A percentile compares a stretch with the other conserved stretches of the same genome.
phyloP scores from a whole-genome alignment of 768 basidiomycete genomes.

The Tulasnella sp. region DNA sequence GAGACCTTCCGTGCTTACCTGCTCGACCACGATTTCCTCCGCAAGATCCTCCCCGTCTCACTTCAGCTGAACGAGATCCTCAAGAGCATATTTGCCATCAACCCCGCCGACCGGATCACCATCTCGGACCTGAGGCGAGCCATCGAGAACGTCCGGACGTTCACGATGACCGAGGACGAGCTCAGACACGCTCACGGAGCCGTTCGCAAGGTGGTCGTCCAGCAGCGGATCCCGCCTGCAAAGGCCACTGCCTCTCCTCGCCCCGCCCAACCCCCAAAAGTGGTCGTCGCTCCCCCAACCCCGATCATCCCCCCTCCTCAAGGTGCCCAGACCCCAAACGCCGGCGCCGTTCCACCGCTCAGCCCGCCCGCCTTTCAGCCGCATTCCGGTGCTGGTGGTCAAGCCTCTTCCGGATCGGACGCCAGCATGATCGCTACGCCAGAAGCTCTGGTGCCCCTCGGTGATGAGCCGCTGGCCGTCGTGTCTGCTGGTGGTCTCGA shows the following conservation, averaged over 20 bases:
- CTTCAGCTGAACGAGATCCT: conserved; percentile 50
- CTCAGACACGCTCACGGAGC: conserved; percentile 25
- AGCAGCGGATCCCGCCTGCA: not conserved
- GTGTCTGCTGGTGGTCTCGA: conserved; percentile 4
- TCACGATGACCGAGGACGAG: conserved; percentile 48
- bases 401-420: not conserved
- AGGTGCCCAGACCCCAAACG: not conserved
- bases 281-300: not conserved
- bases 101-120: conserved; percentile 50
- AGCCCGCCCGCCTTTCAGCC: not conserved
- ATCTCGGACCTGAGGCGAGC: conserved; percentile 47
- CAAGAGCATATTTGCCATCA: conserved; percentile 57
- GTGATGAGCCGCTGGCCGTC: not conserved
- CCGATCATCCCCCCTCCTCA: not conserved
- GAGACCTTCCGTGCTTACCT: conserved; percentile 72
- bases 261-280: not conserved
- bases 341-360: not conserved
- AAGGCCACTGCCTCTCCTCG: not conserved
- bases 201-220: conserved; percentile 10
- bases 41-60: conserved; percentile 63
- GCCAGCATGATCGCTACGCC: conserved; percentile 5
- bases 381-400: not conserved
- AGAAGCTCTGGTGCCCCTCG: not conserved
- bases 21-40: conserved; percentile 50
- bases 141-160: conserved; percentile 44